Base-by-base conservation (phyloP, 176 grass and related monocot species). In the Oryza punctata region DNA sequence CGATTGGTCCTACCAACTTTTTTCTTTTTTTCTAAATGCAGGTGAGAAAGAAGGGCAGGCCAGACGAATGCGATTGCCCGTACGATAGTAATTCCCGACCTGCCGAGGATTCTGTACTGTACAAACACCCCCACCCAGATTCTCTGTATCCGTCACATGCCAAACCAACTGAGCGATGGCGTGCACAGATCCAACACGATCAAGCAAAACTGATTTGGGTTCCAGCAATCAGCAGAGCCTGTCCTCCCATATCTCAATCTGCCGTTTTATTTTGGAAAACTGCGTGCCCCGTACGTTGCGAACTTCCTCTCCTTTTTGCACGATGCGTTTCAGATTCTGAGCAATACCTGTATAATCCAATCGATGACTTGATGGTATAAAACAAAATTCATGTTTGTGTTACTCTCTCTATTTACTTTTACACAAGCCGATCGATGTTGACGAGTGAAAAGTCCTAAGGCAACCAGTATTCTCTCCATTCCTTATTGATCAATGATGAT, bases 161-260 rank as follows among this genome's bases (percentile, higher is more conserved):
- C 19, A 19, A 19, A 21, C 52, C 52, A 9, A 21, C 52, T n/a
- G 52, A 16, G 8, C 5, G 52, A 57, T 57, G 43, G 45, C 69
- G 24, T 41, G 18, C 30, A 28, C 65, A n/a, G 0, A 23, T 45
- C 25, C 33, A 38, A 37, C 67, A n/a, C 40, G 28, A 82, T 88
- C 73, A 40, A 29, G 28, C n/a, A 80, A 80, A 79, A 40, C 70
- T 4, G 49, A 79, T 84, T 68, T 60, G 76, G 46, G 15, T 68
- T 59, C 26, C 46, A 40, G 35, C 16, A 45, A 46, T 46, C 12
- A 46, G 44, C 44, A 14, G 2, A 50, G 6, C 13, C 41, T 16
- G 13, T 16, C 23, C 13, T 37, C 69, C 7, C 4, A 27, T 16
- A 38, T 52, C 52, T n/a, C 52, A 21, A n/a, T 57, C 37, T 4